These are phyloP conservation scores for Rhodotorula babjevae DNA, from an alignment of 768 basidiomycete species.

Conservation along the genomic window DNA sequence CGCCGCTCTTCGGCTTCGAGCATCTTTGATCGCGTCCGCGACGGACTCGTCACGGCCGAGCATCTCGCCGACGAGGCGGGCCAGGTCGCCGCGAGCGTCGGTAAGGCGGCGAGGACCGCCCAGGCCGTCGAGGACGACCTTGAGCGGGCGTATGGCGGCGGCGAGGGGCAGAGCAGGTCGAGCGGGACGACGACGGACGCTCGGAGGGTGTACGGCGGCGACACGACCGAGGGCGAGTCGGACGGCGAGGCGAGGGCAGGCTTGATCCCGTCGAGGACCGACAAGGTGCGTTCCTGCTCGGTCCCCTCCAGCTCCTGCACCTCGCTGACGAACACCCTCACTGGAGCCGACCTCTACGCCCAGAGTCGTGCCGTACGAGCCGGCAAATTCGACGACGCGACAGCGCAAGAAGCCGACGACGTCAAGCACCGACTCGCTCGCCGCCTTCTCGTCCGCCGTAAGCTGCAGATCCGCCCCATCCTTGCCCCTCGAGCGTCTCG, in stretches of 20 bases:
- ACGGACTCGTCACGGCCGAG: neutral
- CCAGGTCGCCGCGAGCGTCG: neutral
- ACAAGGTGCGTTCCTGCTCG: neutral
- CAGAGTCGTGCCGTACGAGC: neutral
- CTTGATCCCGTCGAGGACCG: neutral
- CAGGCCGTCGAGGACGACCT: neutral
- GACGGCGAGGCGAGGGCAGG: neutral
- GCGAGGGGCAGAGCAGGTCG: neutral
- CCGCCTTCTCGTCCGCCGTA: neutral
- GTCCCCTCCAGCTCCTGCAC: too few relatives aligned
- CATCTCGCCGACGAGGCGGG: neutral
- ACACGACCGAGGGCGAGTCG: neutral
- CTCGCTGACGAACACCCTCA: too few relatives aligned
- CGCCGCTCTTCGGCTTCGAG: neutral
- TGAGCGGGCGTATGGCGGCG: neutral
- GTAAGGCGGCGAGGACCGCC: neutral
- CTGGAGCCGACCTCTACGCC: neutral
- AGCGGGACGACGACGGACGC: too few relatives aligned
- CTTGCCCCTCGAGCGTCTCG: neutral
- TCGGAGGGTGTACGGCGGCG: neutral
- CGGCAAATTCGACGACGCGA: neutral
- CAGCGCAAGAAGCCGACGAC: neutral
- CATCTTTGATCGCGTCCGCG: neutral
- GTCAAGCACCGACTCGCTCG: neutral
- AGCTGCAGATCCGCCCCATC: neutral